Base-by-base conservation (phyloP, 2,329 filamentous ascomycete species). In the Trichophyton verrucosum region DNA sequence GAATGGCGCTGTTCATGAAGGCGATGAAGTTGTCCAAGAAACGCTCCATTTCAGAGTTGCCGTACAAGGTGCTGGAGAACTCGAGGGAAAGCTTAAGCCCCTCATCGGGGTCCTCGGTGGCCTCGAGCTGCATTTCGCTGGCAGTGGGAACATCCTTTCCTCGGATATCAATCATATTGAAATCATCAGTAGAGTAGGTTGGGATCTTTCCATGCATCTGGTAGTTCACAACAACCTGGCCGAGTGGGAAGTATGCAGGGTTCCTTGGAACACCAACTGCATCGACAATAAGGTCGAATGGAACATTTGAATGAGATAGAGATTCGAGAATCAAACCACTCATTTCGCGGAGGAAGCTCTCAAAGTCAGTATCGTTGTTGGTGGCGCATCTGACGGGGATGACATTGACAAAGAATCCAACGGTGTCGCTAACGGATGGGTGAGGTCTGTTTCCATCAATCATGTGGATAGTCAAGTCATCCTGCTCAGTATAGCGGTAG, bases 21-120 rank as follows among this genome's bases (percentile, higher is more conserved):
- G 63, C 47, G 9, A 66, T 33, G 62, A 69, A 69, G 53, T 68
- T 68, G 56, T 68, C 65, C 17, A 67, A 65, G 62, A 68, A 69
- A 24, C 65, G 67, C 20, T 66, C 66, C 67, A 69, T 68, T 38
- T 68, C 67, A 15, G 63, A 51, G 8, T 47, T 58, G 13, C 61
- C 62, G 46, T 69, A 69, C 3, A 68, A 53, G 9, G 62, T 62
- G n/a, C 63, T 64, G 3, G 61, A 63, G 62, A 66, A 68, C 59
- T 67, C 64, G 0, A 68, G 58, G 8, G 63, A 61, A 15, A 68
- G 60, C 9, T 62, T 62, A 7, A 68, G 56, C 2, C 67, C 67
- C 11, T 62, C 66, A 6, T 65, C 62, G 4, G 60, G 60, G 46
- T 67, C 64, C 30, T 68, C 67, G 15, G 66, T 58, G 2, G 66